Evolutionary conservation across 192 early-diverging fungal species (phyloP).

Genomic region (Phlyctochytrium bullatum): DNA sequence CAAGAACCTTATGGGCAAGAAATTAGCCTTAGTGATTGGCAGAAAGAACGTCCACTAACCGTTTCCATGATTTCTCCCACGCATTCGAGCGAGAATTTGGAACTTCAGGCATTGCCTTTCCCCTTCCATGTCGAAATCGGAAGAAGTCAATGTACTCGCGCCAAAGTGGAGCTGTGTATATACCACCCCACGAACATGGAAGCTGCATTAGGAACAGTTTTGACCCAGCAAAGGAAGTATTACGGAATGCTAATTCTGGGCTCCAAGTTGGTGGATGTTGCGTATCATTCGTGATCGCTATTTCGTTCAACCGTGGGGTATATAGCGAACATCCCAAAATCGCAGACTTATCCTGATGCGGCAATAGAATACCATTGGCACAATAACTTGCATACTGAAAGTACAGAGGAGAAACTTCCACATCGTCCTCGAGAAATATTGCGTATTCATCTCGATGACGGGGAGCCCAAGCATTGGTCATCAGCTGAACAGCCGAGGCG

Average conservation of each 20-base stretch:
- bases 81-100: slow-evolving; percentile 24
- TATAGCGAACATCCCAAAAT: slow-evolving; percentile 36
- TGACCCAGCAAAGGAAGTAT: background rate
- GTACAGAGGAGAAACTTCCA: slow-evolving; percentile 30
- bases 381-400: slow-evolving; percentile 33
- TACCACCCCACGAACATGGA: slow-evolving; percentile 39
- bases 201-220: slow-evolving; percentile 31
- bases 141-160: slow-evolving; percentile 19
- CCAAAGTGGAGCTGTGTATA: slow-evolving; percentile 28
- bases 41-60: slow-evolving; percentile 19
- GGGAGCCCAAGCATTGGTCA: slow-evolving; percentile 36
- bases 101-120: background rate
- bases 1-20: slow-evolving; percentile 17
- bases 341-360: background rate
- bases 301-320: slow-evolving; percentile 34
- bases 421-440: slow-evolving; percentile 38
- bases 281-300: slow-evolving; percentile 25
- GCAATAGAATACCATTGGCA: slow-evolving; percentile 11
- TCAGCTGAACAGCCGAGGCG: too few species aligned
- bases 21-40: too few species aligned
- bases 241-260: too few species aligned
- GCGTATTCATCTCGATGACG: slow-evolving; percentile 6
- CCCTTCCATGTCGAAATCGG: background rate
- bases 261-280: slow-evolving; percentile 27
- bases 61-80: slow-evolving; percentile 38